Percentiles rank a stretch among this genome's conserved stretches.
These are phyloP conservation scores for Aspergillus saccharolyticus DNA, from an alignment of 495 filamentous ascomycete species.

Conservation along the genomic window DNA sequence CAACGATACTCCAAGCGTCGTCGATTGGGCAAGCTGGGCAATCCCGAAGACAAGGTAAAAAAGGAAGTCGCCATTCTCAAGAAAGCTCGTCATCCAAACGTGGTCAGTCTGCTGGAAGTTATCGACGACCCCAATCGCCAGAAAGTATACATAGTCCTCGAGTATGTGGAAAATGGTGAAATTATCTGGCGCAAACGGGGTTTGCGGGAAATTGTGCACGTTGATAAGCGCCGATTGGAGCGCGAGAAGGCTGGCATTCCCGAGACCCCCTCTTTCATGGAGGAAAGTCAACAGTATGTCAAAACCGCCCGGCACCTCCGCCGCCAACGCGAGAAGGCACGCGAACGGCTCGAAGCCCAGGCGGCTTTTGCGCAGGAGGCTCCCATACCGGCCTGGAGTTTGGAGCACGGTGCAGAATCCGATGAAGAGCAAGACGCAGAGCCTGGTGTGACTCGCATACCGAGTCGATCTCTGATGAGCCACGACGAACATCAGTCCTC, in stretches of 20 bases:
- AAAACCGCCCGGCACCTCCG: constrained; percentile 52
- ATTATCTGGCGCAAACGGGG: constrained; percentile 89
- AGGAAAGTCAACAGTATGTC: constrained; percentile 61
- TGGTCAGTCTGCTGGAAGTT: constrained; percentile 91
- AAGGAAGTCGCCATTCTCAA: constrained; percentile 97
- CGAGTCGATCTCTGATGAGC: constrained; percentile 30
- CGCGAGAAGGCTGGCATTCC: constrained; percentile 60
- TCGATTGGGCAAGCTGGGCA: constrained; percentile 71
- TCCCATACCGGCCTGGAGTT: constrained; percentile 61
- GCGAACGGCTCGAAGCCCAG: constrained; percentile 50
- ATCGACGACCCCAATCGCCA: constrained; percentile 93
- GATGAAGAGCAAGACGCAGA: constrained; percentile 50
- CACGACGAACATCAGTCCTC: constrained; percentile 32
- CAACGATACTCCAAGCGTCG: constrained; percentile 89
- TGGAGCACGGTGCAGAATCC: constrained; percentile 71
- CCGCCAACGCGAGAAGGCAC: constrained; percentile 50
- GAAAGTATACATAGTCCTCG: constrained; percentile 97
- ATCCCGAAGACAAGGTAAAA: constrained; percentile 89
- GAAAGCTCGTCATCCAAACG: constrained; percentile 92
- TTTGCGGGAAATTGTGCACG: constrained; percentile 67
- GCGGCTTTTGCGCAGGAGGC: constrained; percentile 36
- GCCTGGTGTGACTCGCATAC: constrained; percentile 33
- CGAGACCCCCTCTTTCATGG: constrained; percentile 44
- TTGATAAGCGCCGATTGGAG: constrained; percentile 75
- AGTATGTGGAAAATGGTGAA: constrained; percentile 90